Base-by-base conservation (phyloP, 306 rosid genomes). In the Luffa acutangula region DNA sequence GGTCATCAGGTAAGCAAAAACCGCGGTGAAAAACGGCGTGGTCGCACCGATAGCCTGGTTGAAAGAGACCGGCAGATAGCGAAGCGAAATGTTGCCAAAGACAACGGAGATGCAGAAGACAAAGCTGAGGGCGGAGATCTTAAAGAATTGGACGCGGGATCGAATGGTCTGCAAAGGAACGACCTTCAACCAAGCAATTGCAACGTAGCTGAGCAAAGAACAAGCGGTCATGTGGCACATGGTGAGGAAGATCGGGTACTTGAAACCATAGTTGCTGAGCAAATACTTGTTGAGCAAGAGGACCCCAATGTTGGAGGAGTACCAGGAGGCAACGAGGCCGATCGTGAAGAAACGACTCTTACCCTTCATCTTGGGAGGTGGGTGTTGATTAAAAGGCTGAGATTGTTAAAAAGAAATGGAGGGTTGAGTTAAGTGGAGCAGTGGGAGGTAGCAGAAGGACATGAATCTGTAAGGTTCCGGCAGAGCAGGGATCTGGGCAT, bases 161-260 rank as follows among this genome's bases (percentile, higher is more conserved):
- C 78, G 77, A 18, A 80, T 41, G 10, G 78, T 69, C 46, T 80
- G 82, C 10, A 80, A 49, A 37, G 82, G 82, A 41, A 69, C 82
- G 11, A 69, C 11, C 70, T 80, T 80, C 33, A 80, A 69, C 70
- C 82, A 80, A 54, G 82, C 82, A 80, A 80, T 80, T 1, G 78
- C 82, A 7, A 80, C 4, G 56, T 80, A 80, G 78, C 82, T 80
- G 82, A 80, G 52, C 42, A 80, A 33, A 69, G 82, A 80, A 58
- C 82, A 80, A 54, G 82, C 78, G 65, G 82, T 69, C 82, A 80
- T 80, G 57, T 80, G 82, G 57, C 82, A 80, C 82, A 80, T 80
- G 20, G 82, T 80, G 78, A 80, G 82, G 67, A 80, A 80, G 65
- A 80, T 80, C 67, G 82, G 82, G 18, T 80, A 80, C 82, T 80